phyloP scores from a whole-genome alignment of 2,329 filamentous ascomycete species.

The Aspergillus fijiensis region DNA sequence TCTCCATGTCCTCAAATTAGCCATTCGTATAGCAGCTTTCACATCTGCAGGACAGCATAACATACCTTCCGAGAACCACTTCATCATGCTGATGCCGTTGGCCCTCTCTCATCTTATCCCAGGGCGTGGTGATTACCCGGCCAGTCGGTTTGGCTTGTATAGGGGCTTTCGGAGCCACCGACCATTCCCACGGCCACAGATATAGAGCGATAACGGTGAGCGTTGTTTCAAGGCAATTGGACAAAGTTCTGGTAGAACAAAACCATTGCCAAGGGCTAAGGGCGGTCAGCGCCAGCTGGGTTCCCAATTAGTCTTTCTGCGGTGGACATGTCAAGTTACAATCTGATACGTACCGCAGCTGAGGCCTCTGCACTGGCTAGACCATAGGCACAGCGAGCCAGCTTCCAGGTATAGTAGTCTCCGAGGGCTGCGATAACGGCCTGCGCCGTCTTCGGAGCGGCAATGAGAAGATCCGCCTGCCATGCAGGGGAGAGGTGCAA shows the following conservation, averaged over 20 bases:
- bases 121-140: not conserved
- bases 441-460: slow-evolving; percentile 73
- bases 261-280: slow-evolving; percentile 96
- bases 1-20: slow-evolving; percentile 8
- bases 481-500: slow-evolving; percentile 56
- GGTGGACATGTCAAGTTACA: not conserved
- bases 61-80: slow-evolving; percentile 28
- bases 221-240: slow-evolving; percentile 89
- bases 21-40: not conserved
- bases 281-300: slow-evolving; percentile 67
- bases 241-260: slow-evolving; percentile 87
- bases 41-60: not conserved
- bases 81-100: slow-evolving; percentile 4
- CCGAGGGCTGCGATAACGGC: slow-evolving; percentile 72
- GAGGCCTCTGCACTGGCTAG: slow-evolving; percentile 60
- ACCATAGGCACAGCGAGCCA: slow-evolving; percentile 74
- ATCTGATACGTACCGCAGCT: slow-evolving; percentile 60
- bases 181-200: slow-evolving; percentile 82
- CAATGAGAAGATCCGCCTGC: slow-evolving; percentile 67
- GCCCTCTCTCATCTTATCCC: not conserved
- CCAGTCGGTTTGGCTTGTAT: not conserved
- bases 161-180: slow-evolving; percentile 38
- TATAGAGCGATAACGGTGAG: slow-evolving; percentile 76
- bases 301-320: slow-evolving; percentile 19
- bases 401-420: slow-evolving; percentile 85